Evolutionary conservation across 352 stramenopile genomes (phyloP), one percentile per base, ranked within the genome.

Genomic region (Phytopythium aichiense): DNA sequence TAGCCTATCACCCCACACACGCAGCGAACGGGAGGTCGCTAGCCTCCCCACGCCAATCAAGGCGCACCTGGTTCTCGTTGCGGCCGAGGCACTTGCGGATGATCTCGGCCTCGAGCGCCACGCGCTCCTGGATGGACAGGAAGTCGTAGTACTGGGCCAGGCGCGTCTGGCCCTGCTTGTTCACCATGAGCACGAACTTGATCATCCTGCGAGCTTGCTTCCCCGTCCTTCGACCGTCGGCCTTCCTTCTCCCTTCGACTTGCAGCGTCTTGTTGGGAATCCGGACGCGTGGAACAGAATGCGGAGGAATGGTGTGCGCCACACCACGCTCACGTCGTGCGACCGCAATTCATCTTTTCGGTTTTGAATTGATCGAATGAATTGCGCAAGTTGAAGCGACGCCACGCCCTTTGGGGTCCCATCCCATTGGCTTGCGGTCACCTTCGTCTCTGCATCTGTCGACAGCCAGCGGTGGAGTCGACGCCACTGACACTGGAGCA

Each of bases 131-230:
- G 77, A 99, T 99, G 35, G 93, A 92, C 58, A 99, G 87, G 85
- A 98, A 99, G 85, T 99, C 96, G 72, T 99, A 99, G 80, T 99
- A 99, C 60, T 98, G 97, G 8, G 97, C 98, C 56, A 99, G 86
- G n/a, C 98, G 91, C 54, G 98, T 99, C 83, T 99, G 98, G 46
- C 98, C 98, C 75, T 99, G 97, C 82, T 99, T 99, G 80, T 99
- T 98, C 60, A 98, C 95, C 91, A 98, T 97, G 49, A 98, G 68
- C 58, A 98, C 86, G 70, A 98, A 98, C 79, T 98, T 96, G 69
- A 98, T 97, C 91, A 97, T 98, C 56, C 28, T 64, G n/a, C 33
- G 33, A 38, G 33, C 33, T 38, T 12, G 33, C 33, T 2, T 38
- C 33, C 33, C 33, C 7, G 33, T 38, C 33, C 33, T 2, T 38